These are phyloP conservation scores for Porcisia hertigi DNA, from an alignment of 208 protist genomes.

Conservation along the genomic window DNA sequence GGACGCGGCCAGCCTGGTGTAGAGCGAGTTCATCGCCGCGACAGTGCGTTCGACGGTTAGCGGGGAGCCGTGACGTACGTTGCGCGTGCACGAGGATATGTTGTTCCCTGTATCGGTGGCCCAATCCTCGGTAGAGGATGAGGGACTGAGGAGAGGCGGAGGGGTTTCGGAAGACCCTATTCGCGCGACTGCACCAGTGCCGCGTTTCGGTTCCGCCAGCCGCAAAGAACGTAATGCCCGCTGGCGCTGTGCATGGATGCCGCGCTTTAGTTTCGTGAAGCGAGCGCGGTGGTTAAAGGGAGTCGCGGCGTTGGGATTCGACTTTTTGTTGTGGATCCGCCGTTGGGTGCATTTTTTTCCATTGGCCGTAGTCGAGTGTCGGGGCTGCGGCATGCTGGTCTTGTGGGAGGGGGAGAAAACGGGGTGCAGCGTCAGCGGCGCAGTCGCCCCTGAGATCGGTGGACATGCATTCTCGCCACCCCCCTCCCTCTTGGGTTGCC, in stretches of 20 bases:
- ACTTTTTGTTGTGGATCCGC: conserved; percentile 29
- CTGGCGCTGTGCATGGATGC: conserved; percentile 34
- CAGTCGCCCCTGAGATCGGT: background rate
- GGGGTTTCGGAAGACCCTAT: background rate
- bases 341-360: background rate
- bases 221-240: conserved; percentile 12
- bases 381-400: background rate
- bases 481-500: background rate
- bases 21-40: conserved; percentile 20
- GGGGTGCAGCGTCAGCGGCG: background rate
- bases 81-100: background rate
- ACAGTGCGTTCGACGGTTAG: conserved; percentile 15
- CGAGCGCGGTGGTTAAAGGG: conserved; percentile 46
- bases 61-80: background rate
- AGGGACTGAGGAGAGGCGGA: background rate
- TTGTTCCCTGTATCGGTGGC: background rate
- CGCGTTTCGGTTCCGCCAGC: background rate
- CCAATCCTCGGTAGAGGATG: background rate
- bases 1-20: conserved; percentile 23
- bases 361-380: background rate
- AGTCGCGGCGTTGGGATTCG: conserved; percentile 25
- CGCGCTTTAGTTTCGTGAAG: conserved; percentile 45
- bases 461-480: background rate
- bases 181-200: background rate
- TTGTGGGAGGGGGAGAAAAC: background rate